Percentiles rank a stretch among this genome's conserved stretches.
Evolutionary conservation across 2,329 filamentous ascomycete species (phyloP).

Genomic region (Periconia sp.): DNA sequence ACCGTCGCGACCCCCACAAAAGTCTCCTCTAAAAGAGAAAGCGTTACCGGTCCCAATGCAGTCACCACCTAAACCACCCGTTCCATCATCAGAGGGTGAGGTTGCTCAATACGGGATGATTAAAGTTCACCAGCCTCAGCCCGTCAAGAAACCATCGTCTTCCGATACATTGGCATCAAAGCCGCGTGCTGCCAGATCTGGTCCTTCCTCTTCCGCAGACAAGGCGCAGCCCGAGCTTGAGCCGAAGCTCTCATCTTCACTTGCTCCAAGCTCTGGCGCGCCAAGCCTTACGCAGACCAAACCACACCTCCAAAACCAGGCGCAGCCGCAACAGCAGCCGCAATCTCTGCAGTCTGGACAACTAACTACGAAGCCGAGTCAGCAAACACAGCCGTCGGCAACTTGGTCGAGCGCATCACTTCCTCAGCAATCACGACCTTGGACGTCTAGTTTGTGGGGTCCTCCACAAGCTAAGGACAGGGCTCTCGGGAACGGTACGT

Average conservation of each 20-base stretch:
- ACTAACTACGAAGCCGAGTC: conserved; percentile 20
- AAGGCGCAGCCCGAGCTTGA: conserved; percentile 12
- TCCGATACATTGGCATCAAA: conserved; percentile 17
- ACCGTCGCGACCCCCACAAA: conserved; percentile 35
- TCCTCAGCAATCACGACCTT: conserved; percentile 18
- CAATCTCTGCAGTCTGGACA: not conserved
- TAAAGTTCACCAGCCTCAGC: conserved; percentile 61
- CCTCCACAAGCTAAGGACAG: conserved; percentile 67
- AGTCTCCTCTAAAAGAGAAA: conserved; percentile 50
- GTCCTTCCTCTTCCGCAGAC: conserved; percentile 25
- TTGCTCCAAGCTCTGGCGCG: conserved; percentile 14
- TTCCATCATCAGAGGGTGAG: conserved; percentile 59
- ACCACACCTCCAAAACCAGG: conserved; percentile 9
- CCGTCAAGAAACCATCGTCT: conserved; percentile 43
- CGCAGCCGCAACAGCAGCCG: conserved; percentile 14
- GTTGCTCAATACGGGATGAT: conserved; percentile 64
- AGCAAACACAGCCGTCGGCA: conserved; percentile 23
- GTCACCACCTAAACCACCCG: conserved; percentile 60
- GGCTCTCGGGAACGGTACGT: conserved; percentile 76
- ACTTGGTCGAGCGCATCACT: conserved; percentile 25
- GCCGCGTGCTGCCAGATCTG: conserved; percentile 8
- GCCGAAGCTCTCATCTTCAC: conserved; percentile 18
- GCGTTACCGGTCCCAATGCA: conserved; percentile 37
- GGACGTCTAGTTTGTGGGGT: conserved; percentile 68
- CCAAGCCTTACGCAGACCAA: conserved; percentile 16